Base-by-base conservation (phyloP, 2,329 filamentous ascomycete genomes). In the Colletotrichum tropicale region DNA sequence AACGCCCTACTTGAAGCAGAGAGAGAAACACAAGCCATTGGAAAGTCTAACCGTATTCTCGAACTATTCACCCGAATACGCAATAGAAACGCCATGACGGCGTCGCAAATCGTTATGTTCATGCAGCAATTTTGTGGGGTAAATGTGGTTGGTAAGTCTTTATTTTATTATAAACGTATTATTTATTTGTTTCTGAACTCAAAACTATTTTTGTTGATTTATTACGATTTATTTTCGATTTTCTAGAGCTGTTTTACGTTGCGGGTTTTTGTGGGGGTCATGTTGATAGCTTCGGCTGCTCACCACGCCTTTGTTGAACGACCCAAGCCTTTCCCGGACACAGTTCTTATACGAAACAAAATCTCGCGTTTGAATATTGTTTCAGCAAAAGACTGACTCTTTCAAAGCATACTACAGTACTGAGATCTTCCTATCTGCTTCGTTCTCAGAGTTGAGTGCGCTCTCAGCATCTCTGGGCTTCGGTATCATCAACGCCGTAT, bases 71-170 rank as follows among this genome's bases (percentile, higher is more conserved):
- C 88, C 0, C 86, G 93, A 24, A 90, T 91, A 16, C 89, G 92
- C 62, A 93, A 93, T 80, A 88, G 92, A 21, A 89, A 91, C 70
- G 91, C 90, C 4, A 87, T 91, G 84, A 78, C 91, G 18, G 91
- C 91, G 3, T 91, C 89, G 1, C 87, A 92, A 79, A 88, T 93
- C 56, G 90, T 93, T 75, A 93, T 93, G 91, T 93, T 93, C 77
- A 89, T 92, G 88, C 92, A 94, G 79, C 91, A 93, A 38, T 66
- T 77, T 10, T 77, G 72, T 16, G 74, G 65, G 1, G 70, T 75
- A 13, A 67, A 78, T 13, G 32, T 77, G 9, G 72, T 78, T 1
- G 70, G 64, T 68, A 36, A 72, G 61, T 60, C 6, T 32, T n/a
- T 8, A 8, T 12, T 32, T 3, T 43, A 43, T 9, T 5, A 43